Base-by-base conservation (phyloP, 352 stramenopile genomes). In the Elongisporangium senticosum region DNA sequence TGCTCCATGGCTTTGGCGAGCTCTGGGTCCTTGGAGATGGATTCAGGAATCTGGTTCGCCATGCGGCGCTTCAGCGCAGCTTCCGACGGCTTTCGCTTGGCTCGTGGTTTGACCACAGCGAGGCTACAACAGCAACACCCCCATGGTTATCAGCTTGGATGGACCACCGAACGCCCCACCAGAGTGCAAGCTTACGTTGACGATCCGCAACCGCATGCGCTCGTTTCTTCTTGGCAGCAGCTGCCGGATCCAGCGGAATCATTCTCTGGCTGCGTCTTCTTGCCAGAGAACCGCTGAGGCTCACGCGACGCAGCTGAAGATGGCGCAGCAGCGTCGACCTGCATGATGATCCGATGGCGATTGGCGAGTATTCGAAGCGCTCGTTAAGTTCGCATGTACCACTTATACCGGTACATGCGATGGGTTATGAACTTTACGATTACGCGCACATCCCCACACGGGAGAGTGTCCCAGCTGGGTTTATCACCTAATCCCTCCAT, bases 1-100 rank as follows among this genome's bases (percentile, higher is more conserved):
- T 88, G 78, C 60, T 91, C 79, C n/a, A 99, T 98, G 19, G 93
- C 91, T 43, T 92, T 86, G 28, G 90, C 86, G 24, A 98, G 77
- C 64, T 88, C 79, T 0, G 74, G 67, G 61, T 98, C 78, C 49
- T 93, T 93, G 55, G 81, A 71, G 55, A 98, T 97, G n/a, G 91
- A 77, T 14, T 95, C 86, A 4, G 91, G 93, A 62, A 97, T 95
- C 64, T 94, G 86, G 62, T 93, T 95, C 33, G 79, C 79, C 75
- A 94, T 90, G 53, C 82, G 79, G 7, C 84, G 80, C 57, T 77
- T 87, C 8, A 77, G 39, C 4, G 71, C 72, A 1, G 81, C 78
- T 19, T 79, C 69, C 17, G 79, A 89, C 23, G 74, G 61, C 56
- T 94, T 94, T 33, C 74, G 77, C 58, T 87, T 87, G 8, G 74